Evolutionary conservation across 768 basidiomycete species (phyloP).

Genomic region (Lactifluus rugatus): DNA sequence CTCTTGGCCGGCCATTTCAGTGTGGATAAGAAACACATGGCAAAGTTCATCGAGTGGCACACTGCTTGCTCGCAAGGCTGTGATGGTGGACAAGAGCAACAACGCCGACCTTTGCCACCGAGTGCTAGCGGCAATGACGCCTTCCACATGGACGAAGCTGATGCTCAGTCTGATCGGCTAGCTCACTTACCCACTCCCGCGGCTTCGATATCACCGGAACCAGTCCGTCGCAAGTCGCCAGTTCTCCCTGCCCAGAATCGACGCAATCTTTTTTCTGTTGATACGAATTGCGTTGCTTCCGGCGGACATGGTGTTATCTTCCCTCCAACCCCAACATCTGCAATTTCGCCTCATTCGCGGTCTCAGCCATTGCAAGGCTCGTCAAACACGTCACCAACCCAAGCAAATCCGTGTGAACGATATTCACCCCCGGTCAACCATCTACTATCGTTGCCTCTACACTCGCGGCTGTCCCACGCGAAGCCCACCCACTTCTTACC

Average conservation of each 20-base stretch:
- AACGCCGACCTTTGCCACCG: background rate
- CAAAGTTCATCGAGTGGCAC: conserved; percentile 5
- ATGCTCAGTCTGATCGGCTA: background rate
- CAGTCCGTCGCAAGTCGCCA: background rate
- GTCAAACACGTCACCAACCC: background rate
- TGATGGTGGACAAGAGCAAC: background rate
- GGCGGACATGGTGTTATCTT: background rate
- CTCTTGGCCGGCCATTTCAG: background rate
- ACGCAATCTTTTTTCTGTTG: background rate
- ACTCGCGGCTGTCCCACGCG: background rate
- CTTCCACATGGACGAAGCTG: background rate
- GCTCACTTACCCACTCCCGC: conserved; percentile 7
- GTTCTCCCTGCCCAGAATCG: background rate
- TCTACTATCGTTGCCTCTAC: background rate
- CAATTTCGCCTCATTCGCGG: background rate
- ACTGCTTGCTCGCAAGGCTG: background rate
- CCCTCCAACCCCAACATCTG: background rate
- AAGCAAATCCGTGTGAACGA: background rate
- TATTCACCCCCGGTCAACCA: background rate
- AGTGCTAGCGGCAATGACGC: background rate
- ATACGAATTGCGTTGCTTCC: background rate
- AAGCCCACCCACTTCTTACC: background rate
- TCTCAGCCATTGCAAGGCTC: background rate
- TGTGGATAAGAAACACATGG: conserved; percentile 2
- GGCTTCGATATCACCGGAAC: conserved; percentile 4